Base-by-base conservation (phyloP, 768 basidiomycete genomes). In the Wakefieldia striispora region DNA sequence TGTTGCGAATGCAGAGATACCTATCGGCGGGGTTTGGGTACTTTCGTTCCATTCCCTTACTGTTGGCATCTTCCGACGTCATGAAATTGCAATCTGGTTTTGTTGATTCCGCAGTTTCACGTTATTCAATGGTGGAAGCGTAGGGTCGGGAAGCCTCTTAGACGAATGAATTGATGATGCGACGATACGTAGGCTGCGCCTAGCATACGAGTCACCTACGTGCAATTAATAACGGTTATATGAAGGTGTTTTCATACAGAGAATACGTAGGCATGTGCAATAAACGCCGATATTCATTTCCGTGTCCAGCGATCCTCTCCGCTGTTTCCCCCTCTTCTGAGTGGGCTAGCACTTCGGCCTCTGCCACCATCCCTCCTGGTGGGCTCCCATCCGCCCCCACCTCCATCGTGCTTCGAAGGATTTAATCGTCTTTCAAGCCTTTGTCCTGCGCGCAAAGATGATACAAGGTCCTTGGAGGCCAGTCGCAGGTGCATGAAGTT, bases 401-500 rank as follows among this genome's bases (percentile, higher is more conserved):
- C 86, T 3, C 72, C 77, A 29, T 79, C 80, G 10, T 66, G 72
- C 61, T 84, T 84, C 12, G 72, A 59, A 7, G 89, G 90, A 60
- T 93, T 78, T 40, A 89, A 62, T 50, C 86, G 82, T 45, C 92
- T 77, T 58, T 94, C 92, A 29, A 97, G 58, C 36, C 88, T 79
- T 66, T 97, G 95, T 13, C 91, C 91, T 38, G 82, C 84, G 16
- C 83, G 81, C 46, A 97, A 73, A 8, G 86, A 82, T 38, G 79
- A 81, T 3, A 91, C 88, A 12, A 97, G 79, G 11, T 91, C 84
- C 63, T 87, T 84, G 26, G 92, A 89, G 5, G 95, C 90, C 19
- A 92, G 78, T 13, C 91, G 84, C 29, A 97, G 75, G 72, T 97
- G 95, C 92, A 97, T 97, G 65, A 99, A 99, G 70, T 99, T 98